A percentile compares a stretch with the other conserved stretches of the same genome.
Evolutionary conservation across 2,329 filamentous ascomycete genomes (phyloP).

Genomic region (Fusarium paranaense): DNA sequence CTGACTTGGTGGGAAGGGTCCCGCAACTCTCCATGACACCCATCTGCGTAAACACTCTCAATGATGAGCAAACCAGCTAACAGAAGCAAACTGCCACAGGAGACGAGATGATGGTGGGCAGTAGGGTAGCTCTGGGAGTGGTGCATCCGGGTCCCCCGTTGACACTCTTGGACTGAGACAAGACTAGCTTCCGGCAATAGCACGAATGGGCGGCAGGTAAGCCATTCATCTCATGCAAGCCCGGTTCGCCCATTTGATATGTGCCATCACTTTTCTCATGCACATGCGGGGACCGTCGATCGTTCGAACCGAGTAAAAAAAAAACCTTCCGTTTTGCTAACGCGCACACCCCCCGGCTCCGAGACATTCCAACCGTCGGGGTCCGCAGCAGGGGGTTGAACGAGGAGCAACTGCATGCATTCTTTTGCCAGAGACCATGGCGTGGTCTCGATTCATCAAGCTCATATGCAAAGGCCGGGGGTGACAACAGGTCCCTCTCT

Average conservation of each 20-base stretch:
- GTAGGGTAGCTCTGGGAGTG: background rate
- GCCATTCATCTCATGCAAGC: background rate
- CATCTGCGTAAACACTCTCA: conserved; percentile 4
- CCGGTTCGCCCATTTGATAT: conserved; percentile 1
- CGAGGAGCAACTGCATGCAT: conserved; percentile 22
- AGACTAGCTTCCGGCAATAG: conserved; percentile 1
- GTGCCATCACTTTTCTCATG: background rate
- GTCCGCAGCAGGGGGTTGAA: background rate
- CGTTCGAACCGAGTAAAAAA: background rate
- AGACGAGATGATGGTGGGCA: background rate
- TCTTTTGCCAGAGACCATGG: conserved; percentile 19
- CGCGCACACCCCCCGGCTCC: conserved; percentile 11
- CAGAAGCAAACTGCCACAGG: background rate
- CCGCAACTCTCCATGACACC: conserved; percentile 8
- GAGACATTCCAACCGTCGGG: conserved; percentile 31
- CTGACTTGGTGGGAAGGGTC: background rate
- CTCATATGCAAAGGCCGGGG: background rate
- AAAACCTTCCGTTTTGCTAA: conserved; percentile 23
- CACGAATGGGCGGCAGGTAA: background rate
- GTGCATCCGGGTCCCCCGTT: background rate
- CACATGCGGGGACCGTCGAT: conserved; percentile 18
- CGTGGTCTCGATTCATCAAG: conserved; percentile 16
- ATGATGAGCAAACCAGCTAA: background rate
- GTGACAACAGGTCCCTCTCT: background rate
- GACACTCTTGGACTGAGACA: background rate